Evolutionary conservation across 2,329 filamentous ascomycete genomes (phyloP).

Genomic region (Pestalotiopsis sp.): DNA sequence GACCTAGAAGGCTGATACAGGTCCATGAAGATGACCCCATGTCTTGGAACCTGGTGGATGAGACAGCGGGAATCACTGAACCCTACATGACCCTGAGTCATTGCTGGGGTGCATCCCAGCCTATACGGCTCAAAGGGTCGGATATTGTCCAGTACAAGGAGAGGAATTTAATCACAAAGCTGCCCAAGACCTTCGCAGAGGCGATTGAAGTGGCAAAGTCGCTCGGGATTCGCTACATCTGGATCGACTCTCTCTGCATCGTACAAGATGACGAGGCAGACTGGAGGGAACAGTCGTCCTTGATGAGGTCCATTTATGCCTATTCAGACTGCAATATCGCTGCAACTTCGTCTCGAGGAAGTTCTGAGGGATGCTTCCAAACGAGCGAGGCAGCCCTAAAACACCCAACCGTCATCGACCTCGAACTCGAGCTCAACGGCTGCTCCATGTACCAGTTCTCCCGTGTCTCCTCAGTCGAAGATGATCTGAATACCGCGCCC

Average conservation of each 20-base stretch:
- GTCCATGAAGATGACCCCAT: not conserved
- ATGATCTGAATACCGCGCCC: not conserved
- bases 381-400: not conserved
- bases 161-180: not conserved
- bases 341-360: not conserved
- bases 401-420: not conserved
- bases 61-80: not conserved
- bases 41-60: not conserved
- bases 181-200: not conserved
- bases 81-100: not conserved
- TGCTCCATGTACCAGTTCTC: not conserved
- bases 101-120: not conserved
- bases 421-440: not conserved
- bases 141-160: not conserved
- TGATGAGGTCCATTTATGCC: slow-evolving; percentile 11
- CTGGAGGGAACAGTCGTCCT: slow-evolving; percentile 4
- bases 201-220: slow-evolving; percentile 3
- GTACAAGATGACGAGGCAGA: slow-evolving; percentile 11
- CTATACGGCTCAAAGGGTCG: not conserved
- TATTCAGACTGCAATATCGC: slow-evolving; percentile 5
- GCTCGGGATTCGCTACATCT: slow-evolving; percentile 12
- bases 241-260: slow-evolving; percentile 18
- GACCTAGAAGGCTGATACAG: not conserved
- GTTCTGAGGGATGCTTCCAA: not conserved
- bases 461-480: not conserved